phyloP scores from a whole-genome alignment of 345 rosid species.

The Psidium guajava region DNA sequence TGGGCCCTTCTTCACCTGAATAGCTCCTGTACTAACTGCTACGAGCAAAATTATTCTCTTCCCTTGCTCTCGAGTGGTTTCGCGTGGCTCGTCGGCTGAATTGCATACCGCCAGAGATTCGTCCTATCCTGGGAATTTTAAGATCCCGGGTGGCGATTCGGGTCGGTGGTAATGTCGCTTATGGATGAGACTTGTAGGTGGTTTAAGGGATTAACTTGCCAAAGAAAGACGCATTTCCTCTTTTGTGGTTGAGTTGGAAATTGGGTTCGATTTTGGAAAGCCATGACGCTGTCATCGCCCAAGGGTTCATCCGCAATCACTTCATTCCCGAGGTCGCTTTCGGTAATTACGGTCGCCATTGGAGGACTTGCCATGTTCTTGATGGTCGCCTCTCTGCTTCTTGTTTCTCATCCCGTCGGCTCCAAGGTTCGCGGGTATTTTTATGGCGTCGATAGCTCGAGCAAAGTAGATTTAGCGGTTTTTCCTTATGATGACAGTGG shows the following conservation, averaged over 20 bases:
- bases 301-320: constrained; percentile 21
- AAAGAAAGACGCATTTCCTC: background rate
- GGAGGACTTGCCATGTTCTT: constrained; percentile 62
- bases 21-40: background rate
- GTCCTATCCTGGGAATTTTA: background rate
- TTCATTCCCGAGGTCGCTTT: constrained; percentile 43
- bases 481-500: constrained; percentile 2
- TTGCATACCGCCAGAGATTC: background rate
- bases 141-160: background rate
- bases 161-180: background rate
- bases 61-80: background rate
- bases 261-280: constrained; percentile 1
- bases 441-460: constrained; percentile 37
- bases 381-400: constrained; percentile 54
- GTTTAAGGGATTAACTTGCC: background rate
- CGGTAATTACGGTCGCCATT: constrained; percentile 40
- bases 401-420: constrained; percentile 46
- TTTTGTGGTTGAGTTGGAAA: background rate
- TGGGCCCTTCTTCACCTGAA: background rate
- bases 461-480: constrained; percentile 14
- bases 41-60: background rate
- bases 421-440: constrained; percentile 45
- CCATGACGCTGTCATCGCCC: constrained; percentile 50
- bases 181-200: background rate
- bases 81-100: background rate